Conservation (phyloP, 306 rosid species). For the Comarum palustre region DNA sequence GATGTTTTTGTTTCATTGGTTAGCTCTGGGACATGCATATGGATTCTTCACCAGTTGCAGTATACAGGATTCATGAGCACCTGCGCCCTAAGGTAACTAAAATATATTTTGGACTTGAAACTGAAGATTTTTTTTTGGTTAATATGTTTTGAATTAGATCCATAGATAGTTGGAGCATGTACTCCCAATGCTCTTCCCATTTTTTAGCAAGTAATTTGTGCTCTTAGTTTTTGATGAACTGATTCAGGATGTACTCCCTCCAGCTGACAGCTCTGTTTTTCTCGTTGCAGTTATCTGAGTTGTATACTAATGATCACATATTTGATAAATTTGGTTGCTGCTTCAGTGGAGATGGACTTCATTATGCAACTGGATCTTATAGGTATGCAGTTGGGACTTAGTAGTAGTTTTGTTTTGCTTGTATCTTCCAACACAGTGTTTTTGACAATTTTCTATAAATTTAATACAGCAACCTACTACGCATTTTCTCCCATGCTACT, state of each 20-base stretch:
- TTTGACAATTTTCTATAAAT: conserved; percentile 22
- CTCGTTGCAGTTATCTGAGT: conserved; percentile 48
- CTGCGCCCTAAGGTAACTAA: conserved; percentile 53
- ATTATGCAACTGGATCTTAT: conserved; percentile 66
- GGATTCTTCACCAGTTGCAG: conserved; percentile 57
- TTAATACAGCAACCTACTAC: conserved; percentile 52
- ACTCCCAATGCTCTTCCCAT: not conserved
- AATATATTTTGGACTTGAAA: not conserved
- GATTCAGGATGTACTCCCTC: conserved; percentile 1
- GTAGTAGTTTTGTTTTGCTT: not conserved
- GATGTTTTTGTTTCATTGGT: conserved; percentile 12
- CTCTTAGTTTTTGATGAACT: conserved; percentile 1
- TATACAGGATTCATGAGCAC: conserved; percentile 61
- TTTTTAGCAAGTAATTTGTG: not conserved
- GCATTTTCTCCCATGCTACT: conserved; percentile 43
- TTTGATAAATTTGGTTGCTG: conserved; percentile 72
- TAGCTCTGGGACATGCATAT: conserved; percentile 76
- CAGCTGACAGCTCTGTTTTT: conserved; percentile 17
- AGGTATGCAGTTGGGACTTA: conserved; percentile 38
- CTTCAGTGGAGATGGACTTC: conserved; percentile 56
- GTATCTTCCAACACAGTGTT: conserved; percentile 10
- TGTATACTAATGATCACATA: conserved; percentile 53
- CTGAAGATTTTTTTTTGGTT: not conserved
- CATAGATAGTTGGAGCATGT: not conserved
- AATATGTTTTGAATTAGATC: not conserved